Conservation (phyloP, 495 filamentous ascomycete genomes). For the Cudoniella acicularis region DNA sequence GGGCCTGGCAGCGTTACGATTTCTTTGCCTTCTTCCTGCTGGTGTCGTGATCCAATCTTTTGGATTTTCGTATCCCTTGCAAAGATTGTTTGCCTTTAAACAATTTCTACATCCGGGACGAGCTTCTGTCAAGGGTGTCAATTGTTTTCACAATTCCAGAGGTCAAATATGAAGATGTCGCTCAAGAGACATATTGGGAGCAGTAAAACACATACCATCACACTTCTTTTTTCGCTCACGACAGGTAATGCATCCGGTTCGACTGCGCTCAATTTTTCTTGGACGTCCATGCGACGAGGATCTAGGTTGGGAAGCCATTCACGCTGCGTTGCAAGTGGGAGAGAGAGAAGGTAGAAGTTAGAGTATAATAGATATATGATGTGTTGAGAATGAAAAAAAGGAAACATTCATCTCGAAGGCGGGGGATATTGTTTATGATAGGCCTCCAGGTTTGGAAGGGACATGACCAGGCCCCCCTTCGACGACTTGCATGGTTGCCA, state of each 20-base stretch:
- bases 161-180: not conserved
- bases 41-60: not conserved
- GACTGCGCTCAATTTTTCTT: not conserved
- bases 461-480: too few species aligned
- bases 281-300: not conserved
- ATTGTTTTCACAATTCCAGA: not conserved
- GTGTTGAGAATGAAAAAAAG: not conserved
- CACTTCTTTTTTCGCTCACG: constrained; percentile 20
- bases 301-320: not conserved
- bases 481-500: too few species aligned
- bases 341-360: not conserved
- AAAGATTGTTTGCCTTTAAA: constrained; percentile 2
- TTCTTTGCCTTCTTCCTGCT: not conserved
- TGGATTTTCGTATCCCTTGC: not conserved
- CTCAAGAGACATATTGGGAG: not conserved
- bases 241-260: constrained; percentile 7
- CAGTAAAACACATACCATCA: constrained; percentile 3
- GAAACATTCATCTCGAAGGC: not conserved
- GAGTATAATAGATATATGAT: not conserved
- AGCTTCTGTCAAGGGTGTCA: not conserved
- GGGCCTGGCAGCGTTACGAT: not conserved
- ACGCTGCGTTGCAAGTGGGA: not conserved
- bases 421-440: too few species aligned
- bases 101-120: constrained; percentile 12
- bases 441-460: too few species aligned